Base-by-base conservation (phyloP, 495 filamentous ascomycete species). In the Penicillium dipodomyicola region DNA sequence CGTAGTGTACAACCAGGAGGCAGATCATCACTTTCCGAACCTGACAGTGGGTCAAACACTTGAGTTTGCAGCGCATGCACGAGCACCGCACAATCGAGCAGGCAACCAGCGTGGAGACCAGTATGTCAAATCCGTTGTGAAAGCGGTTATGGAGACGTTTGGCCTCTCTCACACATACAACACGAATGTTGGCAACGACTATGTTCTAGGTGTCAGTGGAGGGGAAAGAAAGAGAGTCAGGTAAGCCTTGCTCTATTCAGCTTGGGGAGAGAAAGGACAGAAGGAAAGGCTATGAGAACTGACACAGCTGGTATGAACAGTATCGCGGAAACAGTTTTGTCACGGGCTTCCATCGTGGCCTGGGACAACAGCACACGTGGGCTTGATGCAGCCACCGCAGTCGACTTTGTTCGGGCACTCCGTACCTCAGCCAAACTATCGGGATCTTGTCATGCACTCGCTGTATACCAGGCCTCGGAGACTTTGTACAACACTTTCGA, bases 351-450 rank as follows among this genome's bases (percentile, higher is more conserved):
- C 48, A 74, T 96, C 20, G 80, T 82, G 29, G 88, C 83, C 12
- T 95, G 90, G 89, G 91, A 96, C 63, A 95, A 96, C 69, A 86
- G 82, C 50, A 93, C 91, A 6, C 82, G 91, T 54, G 91, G 91
- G 17, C 76, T 96, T 8, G 91, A 96, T 67, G 87, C 89, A 7
- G 88, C 86, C 19, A 94, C 90, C 12, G 91, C 91, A 0, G 77
- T 95, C 32, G 88, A 92, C 30, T 78, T 78, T 52, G 74, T 78
- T 56, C 89, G 88, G 65, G 85, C 87, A 0, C 78, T 94, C 25
- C 81, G 87, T 10, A 77, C 91, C 29, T 81, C 89, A 54, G 87
- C 89, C 15, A 84, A 90, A 61, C 75, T 92, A 30, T 85, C 85
- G 66, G 81, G 89, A 60, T 87, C 80, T 5, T 86, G 84, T 46